Base-by-base conservation (phyloP, 139 green algal genomes). In the Chlorella sp. region DNA sequence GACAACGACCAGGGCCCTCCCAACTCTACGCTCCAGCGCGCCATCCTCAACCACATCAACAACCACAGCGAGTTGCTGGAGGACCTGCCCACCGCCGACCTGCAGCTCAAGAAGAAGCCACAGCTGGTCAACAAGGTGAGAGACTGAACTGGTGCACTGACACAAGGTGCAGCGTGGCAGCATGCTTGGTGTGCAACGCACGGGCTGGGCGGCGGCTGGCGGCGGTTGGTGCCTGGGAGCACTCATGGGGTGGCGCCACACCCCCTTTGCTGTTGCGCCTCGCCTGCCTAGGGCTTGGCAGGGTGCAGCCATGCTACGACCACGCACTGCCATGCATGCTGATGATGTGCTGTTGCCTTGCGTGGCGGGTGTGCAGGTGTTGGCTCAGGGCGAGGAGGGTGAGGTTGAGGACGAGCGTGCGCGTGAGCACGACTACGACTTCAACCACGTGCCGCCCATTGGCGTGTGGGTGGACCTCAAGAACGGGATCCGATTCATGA, bases 401-500 rank as follows among this genome's bases (percentile, higher is more conserved):
- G 66, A 71, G 5, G 35, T 17, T 5, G 36, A 35, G 17, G 66
- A 61, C 2, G 66, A 60, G 35, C 35, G n/a, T 32, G 31, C 63
- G 4, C 20, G 24, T 1, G 66, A 76, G 68, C 74, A 75, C 20
- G 32, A 34, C n/a, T 84, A 79, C 49, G 49, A 59, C 23, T 62
- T 76, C 31, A 80, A 80, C 31, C 0, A 67, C 14, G 49, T 71
- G 2, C 74, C 79, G 1, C 49, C 66, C 0, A 26, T 61, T 1
- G 71, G 67, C 22, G 10, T 30, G 20, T 83, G 73, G 73, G 35
- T 80, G 0, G 71, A 80, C 24, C 70, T 80, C 1, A 71, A 76
- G 49, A 78, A 77, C 35, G 74, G 74, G 23, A 73, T 80, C 27
- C 22, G 62, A 42, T 80, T 70, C 50, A 77, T 77, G 77, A 50